Conservation (phyloP, 2,329 filamentous ascomycete genomes). For the Talaromyces albobiverticillius region DNA sequence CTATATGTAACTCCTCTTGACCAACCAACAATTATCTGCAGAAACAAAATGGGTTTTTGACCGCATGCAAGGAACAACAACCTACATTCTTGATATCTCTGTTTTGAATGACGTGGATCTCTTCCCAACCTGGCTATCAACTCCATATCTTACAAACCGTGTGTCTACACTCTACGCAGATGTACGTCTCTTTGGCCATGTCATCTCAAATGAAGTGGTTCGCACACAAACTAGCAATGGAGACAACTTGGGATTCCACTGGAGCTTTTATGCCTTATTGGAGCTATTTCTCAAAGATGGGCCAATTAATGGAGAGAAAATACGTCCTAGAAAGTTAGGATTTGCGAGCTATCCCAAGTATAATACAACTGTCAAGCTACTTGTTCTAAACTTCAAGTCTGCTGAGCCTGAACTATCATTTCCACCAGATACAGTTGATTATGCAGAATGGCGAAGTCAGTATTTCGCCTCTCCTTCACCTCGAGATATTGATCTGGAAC, state of each 20-base stretch:
- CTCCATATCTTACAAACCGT: background rate
- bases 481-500: background rate
- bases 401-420: background rate
- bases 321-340: no score
- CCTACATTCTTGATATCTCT: conserved; percentile 2
- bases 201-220: background rate
- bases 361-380: background rate
- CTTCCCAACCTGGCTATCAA: conserved; percentile 4
- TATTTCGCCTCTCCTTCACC: background rate
- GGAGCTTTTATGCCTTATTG: conserved; percentile 1
- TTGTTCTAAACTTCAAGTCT: conserved; percentile 3
- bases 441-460: background rate
- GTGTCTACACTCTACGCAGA: conserved; percentile 1
- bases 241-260: background rate
- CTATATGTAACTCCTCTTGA: conserved; percentile 1
- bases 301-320: background rate
- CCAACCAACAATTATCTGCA: background rate
- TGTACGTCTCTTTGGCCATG: conserved; percentile 2
- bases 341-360: no score
- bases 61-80: background rate
- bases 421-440: background rate
- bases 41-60: background rate
- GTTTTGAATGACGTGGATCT: conserved; percentile 2
- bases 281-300: conserved; percentile 3
- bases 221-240: background rate